Base-by-base conservation (phyloP, 257 asterid genomes). In the Scutellaria minor region DNA sequence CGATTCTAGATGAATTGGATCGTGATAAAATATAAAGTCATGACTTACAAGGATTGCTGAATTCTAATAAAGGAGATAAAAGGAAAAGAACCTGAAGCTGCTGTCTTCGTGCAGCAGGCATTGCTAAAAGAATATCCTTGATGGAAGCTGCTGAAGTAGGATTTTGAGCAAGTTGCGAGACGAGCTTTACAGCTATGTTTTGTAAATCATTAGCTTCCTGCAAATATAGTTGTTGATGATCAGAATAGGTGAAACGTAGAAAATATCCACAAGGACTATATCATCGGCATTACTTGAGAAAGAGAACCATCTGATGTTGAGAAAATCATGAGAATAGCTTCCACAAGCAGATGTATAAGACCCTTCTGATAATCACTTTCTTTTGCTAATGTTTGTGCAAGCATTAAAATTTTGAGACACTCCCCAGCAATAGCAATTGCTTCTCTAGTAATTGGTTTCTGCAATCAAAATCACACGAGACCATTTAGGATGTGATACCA, bases 111-210 rank as follows among this genome's bases (percentile, higher is more conserved):
- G 75, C 74, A 60, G 85, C 79, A 61, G 99, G 92, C 97, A 95
- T 92, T 57, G 87, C 77, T 71, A 92, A 74, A 57, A 92, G 86
- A 74, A 92, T 85, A 79, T 88, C 96, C 88, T 77, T 95, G 82
- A 95, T 72, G 75, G 67, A 72, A 70, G 82, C 83, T 75, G 98
- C 89, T 73, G 97, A 85, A 68, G 76, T 75, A 64, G 96, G 90
- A 84, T 81, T 76, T 84, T 90, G 99, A 73, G 96, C 99, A 73
- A 95, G 96, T 82, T 95, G 99, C 8, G 98, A 84, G 82, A 95
- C 98, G 41, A 95, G 82, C 80, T 77, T 83, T 59, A 90, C 74
- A 60, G 96, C 83, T 59, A 84, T 67, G 75, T 78, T 83, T 78
- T 79, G 86, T 70, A 92, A 76, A 40, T 82, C 97, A 73, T 71